These are phyloP conservation scores for Cystoderma amianthinum DNA, from an alignment of 768 basidiomycete species.

Conservation along the genomic window DNA sequence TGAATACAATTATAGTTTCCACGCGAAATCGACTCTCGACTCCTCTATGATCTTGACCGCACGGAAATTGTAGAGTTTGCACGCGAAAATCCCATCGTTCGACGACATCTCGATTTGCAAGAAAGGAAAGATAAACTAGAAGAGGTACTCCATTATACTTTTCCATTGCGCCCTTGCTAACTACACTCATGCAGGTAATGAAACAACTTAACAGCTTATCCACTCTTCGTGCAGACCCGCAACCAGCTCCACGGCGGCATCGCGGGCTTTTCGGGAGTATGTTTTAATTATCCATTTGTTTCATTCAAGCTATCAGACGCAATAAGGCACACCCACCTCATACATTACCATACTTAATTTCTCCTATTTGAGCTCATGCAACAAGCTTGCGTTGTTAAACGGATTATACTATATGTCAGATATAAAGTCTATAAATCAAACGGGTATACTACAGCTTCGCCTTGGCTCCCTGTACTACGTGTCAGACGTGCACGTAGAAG, in stretches of 20 bases:
- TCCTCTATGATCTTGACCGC: slow-evolving; percentile 91
- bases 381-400: no score
- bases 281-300: slow-evolving; percentile 34
- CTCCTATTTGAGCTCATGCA: no score
- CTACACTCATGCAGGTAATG: slow-evolving; percentile 76
- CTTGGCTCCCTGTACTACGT: slow-evolving; percentile 25
- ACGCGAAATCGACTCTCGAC: slow-evolving; percentile 90
- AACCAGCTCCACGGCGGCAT: slow-evolving; percentile 65
- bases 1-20: slow-evolving; percentile 61
- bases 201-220: slow-evolving; percentile 91
- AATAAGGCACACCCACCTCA: no score
- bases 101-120: slow-evolving; percentile 86
- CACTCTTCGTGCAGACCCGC: slow-evolving; percentile 77
- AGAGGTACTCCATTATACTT: no score
- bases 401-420: no score
- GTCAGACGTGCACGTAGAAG: neutral
- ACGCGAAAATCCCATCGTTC: slow-evolving; percentile 87
- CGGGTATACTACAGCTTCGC: slow-evolving; percentile 37
- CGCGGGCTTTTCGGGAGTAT: slow-evolving; percentile 76
- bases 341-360: no score
- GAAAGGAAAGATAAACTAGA: slow-evolving; percentile 97
- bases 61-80: slow-evolving; percentile 89
- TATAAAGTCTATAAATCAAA: no score
- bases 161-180: no score
- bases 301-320: neutral